Conservation (phyloP, 2,329 filamentous ascomycete species). For the Epichloe gansuensis region DNA sequence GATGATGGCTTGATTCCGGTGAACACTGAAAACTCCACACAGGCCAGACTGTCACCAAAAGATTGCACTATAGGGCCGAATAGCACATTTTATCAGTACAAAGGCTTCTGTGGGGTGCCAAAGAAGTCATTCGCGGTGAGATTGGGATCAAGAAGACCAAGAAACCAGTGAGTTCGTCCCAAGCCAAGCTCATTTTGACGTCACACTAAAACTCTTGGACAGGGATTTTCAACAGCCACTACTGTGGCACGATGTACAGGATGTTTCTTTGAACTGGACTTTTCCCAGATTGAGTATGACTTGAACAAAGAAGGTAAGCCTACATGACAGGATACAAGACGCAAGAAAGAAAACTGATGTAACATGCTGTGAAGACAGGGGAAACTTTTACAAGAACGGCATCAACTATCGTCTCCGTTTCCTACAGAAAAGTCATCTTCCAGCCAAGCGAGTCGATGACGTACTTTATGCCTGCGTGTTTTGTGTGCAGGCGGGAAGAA, state of each 20-base stretch:
- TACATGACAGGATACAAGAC: neutral
- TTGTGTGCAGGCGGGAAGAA: conserved; percentile 37
- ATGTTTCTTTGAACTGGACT: conserved; percentile 43
- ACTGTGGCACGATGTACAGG: conserved; percentile 38
- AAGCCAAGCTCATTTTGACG: neutral
- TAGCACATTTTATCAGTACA: conserved; percentile 40
- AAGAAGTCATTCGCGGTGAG: conserved; percentile 35
- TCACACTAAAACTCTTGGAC: conserved; percentile 1
- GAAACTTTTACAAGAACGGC: conserved; percentile 33
- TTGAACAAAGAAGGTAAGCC: conserved; percentile 32
- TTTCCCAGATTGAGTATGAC: conserved; percentile 39
- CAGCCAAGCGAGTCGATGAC: conserved; percentile 37
- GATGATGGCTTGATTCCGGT: conserved; percentile 14
- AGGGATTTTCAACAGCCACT: conserved; percentile 30
- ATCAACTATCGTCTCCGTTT: conserved; percentile 42
- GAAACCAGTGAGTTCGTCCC: conserved; percentile 27
- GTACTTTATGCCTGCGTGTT: conserved; percentile 43
- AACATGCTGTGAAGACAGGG: conserved; percentile 13
- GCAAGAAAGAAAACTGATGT: neutral
- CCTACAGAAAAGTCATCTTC: conserved; percentile 43
- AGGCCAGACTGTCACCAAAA: neutral
- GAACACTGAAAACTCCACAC: conserved; percentile 2
- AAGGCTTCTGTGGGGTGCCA: conserved; percentile 44
- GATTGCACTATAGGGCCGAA: conserved; percentile 30
- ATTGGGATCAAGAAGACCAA: conserved; percentile 38